phyloP scores from a whole-genome alignment of 2,329 filamentous ascomycete species.

The Fusarium gaditjirri region DNA sequence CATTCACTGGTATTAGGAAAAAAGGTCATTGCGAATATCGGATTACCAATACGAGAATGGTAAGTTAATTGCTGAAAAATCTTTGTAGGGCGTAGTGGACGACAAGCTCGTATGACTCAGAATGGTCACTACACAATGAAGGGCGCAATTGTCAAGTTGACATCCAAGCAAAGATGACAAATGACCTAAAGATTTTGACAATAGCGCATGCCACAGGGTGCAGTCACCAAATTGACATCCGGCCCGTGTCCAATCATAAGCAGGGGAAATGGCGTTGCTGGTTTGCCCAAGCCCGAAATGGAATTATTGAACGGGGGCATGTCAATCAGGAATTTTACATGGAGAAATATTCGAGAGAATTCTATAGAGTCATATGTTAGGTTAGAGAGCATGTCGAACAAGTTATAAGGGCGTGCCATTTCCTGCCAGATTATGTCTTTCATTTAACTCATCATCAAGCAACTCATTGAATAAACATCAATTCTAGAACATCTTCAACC shows the following conservation, averaged over 20 bases:
- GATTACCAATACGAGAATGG: background rate
- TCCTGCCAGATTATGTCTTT: background rate
- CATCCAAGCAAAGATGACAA: background rate
- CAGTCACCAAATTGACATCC: background rate
- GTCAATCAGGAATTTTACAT: background rate
- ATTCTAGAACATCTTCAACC: background rate
- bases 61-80: background rate
- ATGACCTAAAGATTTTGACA: background rate
- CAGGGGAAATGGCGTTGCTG: background rate
- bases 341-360: background rate
- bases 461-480: background rate
- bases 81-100: background rate
- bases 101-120: background rate
- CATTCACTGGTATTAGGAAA: no score
- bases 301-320: background rate
- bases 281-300: background rate
- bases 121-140: background rate
- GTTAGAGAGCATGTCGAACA: background rate
- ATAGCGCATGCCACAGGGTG: background rate
- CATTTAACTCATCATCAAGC: background rate
- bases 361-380: background rate
- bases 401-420: background rate
- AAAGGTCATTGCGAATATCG: background rate
- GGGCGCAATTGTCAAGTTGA: background rate
- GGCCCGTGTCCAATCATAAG: background rate